Percentiles rank a stretch among this genome's conserved stretches.
Evolutionary conservation across 1,284 basidiomycete genomes (phyloP).

Genomic region (Ustilago crameri): DNA sequence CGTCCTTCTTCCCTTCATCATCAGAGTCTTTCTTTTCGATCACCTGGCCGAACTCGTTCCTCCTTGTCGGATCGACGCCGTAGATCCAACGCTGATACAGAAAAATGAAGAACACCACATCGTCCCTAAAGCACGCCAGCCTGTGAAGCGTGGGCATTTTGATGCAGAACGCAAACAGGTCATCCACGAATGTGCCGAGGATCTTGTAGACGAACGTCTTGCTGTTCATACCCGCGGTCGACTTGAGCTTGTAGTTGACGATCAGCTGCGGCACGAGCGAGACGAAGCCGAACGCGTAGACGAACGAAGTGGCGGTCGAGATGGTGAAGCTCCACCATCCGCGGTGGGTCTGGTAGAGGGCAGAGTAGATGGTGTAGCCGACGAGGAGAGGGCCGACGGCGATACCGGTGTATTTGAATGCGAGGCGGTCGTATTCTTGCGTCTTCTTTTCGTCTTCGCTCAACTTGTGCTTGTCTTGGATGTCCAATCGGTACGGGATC

Average conservation of each 20-base stretch:
- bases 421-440: constrained; percentile 88
- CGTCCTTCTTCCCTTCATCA: constrained; percentile 4
- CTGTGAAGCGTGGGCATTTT: constrained; percentile 95
- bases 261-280: constrained; percentile 69
- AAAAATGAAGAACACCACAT: constrained; percentile 67
- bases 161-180: constrained; percentile 83
- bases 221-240: constrained; percentile 92
- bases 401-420: constrained; percentile 90
- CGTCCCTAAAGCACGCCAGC: constrained; percentile 79
- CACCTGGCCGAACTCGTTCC: constrained; percentile 91
- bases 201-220: constrained; percentile 97
- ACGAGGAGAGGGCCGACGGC: constrained; percentile 83
- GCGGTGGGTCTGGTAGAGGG: constrained; percentile 75
- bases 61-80: constrained; percentile 88
- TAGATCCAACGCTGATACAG: constrained; percentile 87
- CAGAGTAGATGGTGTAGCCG: constrained; percentile 88
- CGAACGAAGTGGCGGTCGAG: constrained; percentile 81
- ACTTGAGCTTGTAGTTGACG: constrained; percentile 84
- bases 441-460: constrained; percentile 95
- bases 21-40: constrained; percentile 32
- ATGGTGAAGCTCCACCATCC: constrained; percentile 97
- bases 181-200: constrained; percentile 84
- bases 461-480: constrained; percentile 91
- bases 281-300: constrained; percentile 97
- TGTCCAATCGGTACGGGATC: constrained; percentile 81